Conservation (phyloP, 148 eudicot genomes). For the Bassia scoparia region DNA sequence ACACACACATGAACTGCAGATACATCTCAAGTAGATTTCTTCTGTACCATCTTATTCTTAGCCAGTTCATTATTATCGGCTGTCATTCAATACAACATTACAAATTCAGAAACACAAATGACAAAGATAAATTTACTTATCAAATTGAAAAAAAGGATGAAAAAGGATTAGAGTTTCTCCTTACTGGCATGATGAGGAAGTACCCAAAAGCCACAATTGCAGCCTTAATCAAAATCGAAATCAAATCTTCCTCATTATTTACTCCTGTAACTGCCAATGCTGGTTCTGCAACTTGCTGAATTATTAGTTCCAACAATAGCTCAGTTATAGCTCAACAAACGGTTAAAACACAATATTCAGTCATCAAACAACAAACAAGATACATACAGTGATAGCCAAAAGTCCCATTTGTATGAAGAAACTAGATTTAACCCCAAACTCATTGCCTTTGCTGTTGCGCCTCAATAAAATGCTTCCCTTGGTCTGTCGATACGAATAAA, state of each 20-base stretch:
- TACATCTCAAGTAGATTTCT: conserved; percentile 72
- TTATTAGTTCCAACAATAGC: neutral
- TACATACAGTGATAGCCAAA: conserved; percentile 47
- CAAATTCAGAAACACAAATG: neutral
- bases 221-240: conserved; percentile 39
- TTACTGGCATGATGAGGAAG: conserved; percentile 70
- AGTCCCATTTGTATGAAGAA: conserved; percentile 49
- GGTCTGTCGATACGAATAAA: conserved; percentile 18
- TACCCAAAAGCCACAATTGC: conserved; percentile 64
- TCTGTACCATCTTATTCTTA: conserved; percentile 82
- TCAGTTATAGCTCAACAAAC: no score
- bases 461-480: conserved; percentile 19
- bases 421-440: conserved; percentile 19
- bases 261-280: conserved; percentile 76
- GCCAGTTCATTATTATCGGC: conserved; percentile 87
- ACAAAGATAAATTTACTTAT: neutral
- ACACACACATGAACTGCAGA: conserved; percentile 77
- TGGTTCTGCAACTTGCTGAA: conserved; percentile 57
- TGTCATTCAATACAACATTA: conserved; percentile 27
- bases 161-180: conserved; percentile 6
- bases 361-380: neutral
- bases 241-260: conserved; percentile 52
- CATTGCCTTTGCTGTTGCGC: conserved; percentile 8
- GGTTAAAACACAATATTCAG: neutral
- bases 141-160: neutral